Evolutionary conservation across 176 grass and related monocot genomes (phyloP), one percentile per base, ranked within the genome.

Genomic region (Lolium multiflorum): DNA sequence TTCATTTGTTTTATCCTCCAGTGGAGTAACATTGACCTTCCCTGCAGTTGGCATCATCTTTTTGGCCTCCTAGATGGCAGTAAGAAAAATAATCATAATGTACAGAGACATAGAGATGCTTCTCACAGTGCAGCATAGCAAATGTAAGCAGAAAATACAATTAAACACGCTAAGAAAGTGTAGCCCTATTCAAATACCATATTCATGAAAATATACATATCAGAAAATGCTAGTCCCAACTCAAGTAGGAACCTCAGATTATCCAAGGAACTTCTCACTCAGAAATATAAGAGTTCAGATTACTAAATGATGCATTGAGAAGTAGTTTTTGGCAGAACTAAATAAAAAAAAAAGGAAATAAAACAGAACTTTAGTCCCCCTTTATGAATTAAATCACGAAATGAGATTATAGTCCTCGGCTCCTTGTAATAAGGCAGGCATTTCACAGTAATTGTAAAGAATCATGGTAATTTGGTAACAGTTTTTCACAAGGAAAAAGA

Each of bases 1-100:
- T 84, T 98, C 97, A 78, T 68, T 81, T 81, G 84, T 37, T 92
- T 94, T 98, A 47, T 98, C 94, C 85, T 98, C 92, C 46, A 89
- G 41, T 37, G 88, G 88, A 43, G 78, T 94, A 76, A 84, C 74
- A 92, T 89, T 98, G 54, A 88, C 87, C 90, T 90, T 98, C 57
- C 88, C 92, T 79, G 82, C 64, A 80, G 88, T 37, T 13, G 88
- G 84, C 90, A 96, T 98, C 20, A 76, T 79, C 69, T 89, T 92
- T 86, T 98, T 96, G n/a, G 88, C 94, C 82, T 96, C 92, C 97
- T 96, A 60, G 11, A 88, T 18, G 16, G 65, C 31, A 90, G 58
- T 47, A 87, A 50, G 43, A 66, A 12, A 41, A 44, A 62, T 0
- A 18, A 51, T 28, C 58, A 87, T 56, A 80, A 65, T 85, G 48